Base-by-base conservation (phyloP, 495 filamentous ascomycete species). In the Aspergillus haitiensis region DNA sequence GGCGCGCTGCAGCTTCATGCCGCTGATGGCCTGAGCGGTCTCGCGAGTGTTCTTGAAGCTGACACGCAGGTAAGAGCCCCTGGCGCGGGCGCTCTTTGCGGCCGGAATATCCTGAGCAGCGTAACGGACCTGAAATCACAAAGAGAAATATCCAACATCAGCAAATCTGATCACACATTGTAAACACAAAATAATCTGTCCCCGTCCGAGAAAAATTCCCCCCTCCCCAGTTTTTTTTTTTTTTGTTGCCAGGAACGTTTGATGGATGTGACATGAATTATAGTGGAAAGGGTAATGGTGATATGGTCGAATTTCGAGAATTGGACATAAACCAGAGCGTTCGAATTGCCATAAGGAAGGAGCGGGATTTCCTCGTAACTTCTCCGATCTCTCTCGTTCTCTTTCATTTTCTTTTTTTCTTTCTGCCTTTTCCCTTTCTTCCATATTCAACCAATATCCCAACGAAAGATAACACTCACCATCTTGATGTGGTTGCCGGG, bases 41-140 rank as follows among this genome's bases (percentile, higher is more conserved):
- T 99, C 95, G 74, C 93, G 91, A 78, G 94, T 97, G 87, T 98
- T 98, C 87, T 98, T 98, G 89, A 96, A 97, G 69, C 89, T 94
- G 73, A 97, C 92, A 71, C 94, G 93, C 66, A 99, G 91, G 86
- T 98, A 98, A 75, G 93, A 90, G 77, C 95, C 95, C 78, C 93
- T 92, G 72, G 93, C 87, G 81, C 92, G 91, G 77, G 94, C 95
- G 78, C 90, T 95, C 85, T 98, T 98, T 66, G 86, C 84, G 75
- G 88, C 81, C 68, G 89, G 81, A 77, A 96, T 92, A 73, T 91
- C 83, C 71, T 87, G 90, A 71, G 89, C 91, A 82, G 92, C 92
- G 92, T 98, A 98, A 80, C 94, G 93, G 83, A 97, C 94, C 94
- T 97, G 71, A 68, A 65, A 27, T 27, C 21, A 27, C 21, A 40